Percentiles rank a stretch among this genome's conserved stretches.
Evolutionary conservation across 1,284 basidiomycete genomes (phyloP).

Genomic region (Trichosporon asahii): DNA sequence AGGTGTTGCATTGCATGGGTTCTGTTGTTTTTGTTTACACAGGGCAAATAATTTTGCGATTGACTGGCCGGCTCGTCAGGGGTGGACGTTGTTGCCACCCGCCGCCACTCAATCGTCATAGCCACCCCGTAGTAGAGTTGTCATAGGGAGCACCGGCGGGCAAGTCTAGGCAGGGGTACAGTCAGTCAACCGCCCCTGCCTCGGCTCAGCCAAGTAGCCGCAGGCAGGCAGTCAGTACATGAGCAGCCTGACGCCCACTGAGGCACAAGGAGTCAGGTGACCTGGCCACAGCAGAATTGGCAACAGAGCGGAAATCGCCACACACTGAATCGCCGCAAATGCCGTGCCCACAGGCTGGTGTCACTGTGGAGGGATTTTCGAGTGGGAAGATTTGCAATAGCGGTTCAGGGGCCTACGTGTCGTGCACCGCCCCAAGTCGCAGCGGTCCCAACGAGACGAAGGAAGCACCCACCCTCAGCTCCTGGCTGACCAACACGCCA

Average conservation of each 20-base stretch:
- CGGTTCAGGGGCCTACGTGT: constrained; percentile 11
- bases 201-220: background rate
- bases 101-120: constrained; percentile 5
- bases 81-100: background rate
- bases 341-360: background rate
- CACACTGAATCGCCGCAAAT: background rate
- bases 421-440: constrained; percentile 9
- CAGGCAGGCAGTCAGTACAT: background rate
- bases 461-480: constrained; percentile 7
- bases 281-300: background rate
- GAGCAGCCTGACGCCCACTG: background rate
- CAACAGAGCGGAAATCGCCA: background rate
- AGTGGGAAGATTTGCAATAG: constrained; percentile 5
- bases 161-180: background rate
- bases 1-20: constrained; percentile 28
- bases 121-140: background rate
- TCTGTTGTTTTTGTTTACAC: constrained; percentile 1
- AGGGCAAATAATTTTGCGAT: too few relatives aligned
- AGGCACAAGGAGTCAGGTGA: background rate
- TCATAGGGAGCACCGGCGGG: background rate
- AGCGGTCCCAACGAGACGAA: constrained; percentile 7
- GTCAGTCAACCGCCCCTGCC: background rate
- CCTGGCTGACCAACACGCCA: constrained; percentile 13
- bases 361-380: background rate
- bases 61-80: background rate